phyloP scores from a whole-genome alignment of 306 rosid genomes.

The Luffa aegyptiaca region DNA sequence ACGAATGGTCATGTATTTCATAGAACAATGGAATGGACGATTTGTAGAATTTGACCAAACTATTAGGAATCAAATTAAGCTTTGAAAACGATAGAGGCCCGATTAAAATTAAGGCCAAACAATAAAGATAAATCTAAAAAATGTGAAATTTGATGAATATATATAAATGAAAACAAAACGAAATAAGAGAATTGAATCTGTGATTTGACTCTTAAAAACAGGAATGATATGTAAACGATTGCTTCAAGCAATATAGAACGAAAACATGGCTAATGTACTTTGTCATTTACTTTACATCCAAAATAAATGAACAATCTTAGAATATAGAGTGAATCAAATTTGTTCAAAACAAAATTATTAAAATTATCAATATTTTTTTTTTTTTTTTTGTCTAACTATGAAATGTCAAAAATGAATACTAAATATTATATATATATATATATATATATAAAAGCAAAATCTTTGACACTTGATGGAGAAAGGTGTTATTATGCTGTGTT shows the following conservation, averaged over 20 bases:
- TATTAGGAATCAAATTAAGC: too few relatives aligned
- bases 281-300: neutral
- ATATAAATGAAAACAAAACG: too few relatives aligned
- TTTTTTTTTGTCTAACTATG: neutral
- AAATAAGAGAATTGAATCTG: neutral
- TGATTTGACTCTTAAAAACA: neutral
- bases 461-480: neutral
- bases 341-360: neutral
- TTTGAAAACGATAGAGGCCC: too few relatives aligned
- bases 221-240: neutral
- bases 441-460: neutral
- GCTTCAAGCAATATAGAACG: neutral
- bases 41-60: too few relatives aligned
- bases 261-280: neutral
- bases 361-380: neutral
- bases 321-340: neutral
- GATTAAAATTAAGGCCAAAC: too few relatives aligned
- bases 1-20: too few relatives aligned
- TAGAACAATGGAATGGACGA: too few relatives aligned
- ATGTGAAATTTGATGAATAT: too few relatives aligned
- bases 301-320: neutral
- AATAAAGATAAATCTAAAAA: too few relatives aligned
- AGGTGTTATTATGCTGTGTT: neutral
- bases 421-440: neutral
- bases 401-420: neutral